Evolutionary conservation across 2,329 filamentous ascomycete genomes (phyloP), one percentile per base, ranked within the genome.

Genomic region (Sporothrix brunneoviolacea): DNA sequence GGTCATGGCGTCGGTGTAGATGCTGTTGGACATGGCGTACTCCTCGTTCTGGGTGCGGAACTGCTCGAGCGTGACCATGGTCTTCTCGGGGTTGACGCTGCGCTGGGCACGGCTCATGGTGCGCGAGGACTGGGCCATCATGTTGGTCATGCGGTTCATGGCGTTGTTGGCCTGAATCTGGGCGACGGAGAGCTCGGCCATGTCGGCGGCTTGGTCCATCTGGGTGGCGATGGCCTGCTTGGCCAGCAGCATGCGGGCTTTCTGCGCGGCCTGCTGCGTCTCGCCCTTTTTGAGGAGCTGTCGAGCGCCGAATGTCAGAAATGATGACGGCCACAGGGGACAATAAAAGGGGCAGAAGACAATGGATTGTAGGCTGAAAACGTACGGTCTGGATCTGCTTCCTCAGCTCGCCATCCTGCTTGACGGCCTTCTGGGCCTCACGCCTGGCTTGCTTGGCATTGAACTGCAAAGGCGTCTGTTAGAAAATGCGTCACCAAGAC

Each of bases 1-100:
- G 19, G 80, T 82, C 55, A 91, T 91, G 53, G 88, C 87, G 62
- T 91, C 89, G 67, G 91, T 88, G 68, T 93, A 93, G 68, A 91
- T 89, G 58, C 83, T 77, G 65, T 80, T 81, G 63, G 72, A 76
- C 70, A 82, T 78, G 65, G 77, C 75, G 65, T 81, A 81, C 60
- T 82, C 79, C 63, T 82, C 79, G 67, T 80, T 82, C 61, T 82
- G 79, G 55, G 73, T 68, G 64, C 76, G 76, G 71, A 78, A 80
- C 60, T 80, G 76, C 61, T 82, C 79, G 57, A 82, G 72, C 8
- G 79, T 79, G 43, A 76, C 67, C 57, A 82, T 75, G 48, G 79
- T 82, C 70, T 75, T 73, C 63, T 82, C 79, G 0, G 78, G 77
- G 59, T 81, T 82, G 61, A 76, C 75, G 57, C 67, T 79, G 61